Percentiles rank a stretch among this genome's conserved stretches.
Conservation (phyloP, 352 stramenopile species). For the Phytophthora pinifolia region DNA sequence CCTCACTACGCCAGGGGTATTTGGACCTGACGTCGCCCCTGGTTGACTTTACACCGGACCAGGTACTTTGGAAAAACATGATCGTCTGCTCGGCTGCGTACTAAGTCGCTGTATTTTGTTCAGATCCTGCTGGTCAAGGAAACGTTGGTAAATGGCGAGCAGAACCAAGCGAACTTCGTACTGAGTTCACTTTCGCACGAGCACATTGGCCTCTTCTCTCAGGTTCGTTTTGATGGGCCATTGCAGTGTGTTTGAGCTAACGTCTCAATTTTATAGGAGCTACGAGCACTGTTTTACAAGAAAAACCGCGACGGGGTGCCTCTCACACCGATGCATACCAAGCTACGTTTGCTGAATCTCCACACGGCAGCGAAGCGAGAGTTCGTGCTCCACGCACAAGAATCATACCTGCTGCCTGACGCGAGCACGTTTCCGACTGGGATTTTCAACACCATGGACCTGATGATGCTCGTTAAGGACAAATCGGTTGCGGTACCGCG, state of each 20-base stretch:
- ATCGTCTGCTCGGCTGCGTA: not conserved
- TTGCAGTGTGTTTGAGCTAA: not conserved
- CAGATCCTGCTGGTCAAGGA: conserved; percentile 82
- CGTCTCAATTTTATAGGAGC: conserved; percentile 39
- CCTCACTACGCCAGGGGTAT: conserved; percentile 80
- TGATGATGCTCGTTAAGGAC: conserved; percentile 83
- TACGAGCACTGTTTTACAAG: conserved; percentile 77
- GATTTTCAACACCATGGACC: conserved; percentile 81
- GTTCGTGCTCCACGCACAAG: conserved; percentile 62
- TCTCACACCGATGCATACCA: conserved; percentile 67
- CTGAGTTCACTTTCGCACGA: conserved; percentile 74
- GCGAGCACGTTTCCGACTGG: conserved; percentile 49
- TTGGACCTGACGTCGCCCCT: conserved; percentile 77
- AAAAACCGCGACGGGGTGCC: conserved; percentile 40
- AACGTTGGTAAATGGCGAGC: conserved; percentile 66
- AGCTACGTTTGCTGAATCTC: conserved; percentile 68
- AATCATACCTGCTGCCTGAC: conserved; percentile 65
- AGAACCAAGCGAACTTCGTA: conserved; percentile 88
- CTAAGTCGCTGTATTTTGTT: conserved; percentile 2
- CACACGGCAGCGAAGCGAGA: conserved; percentile 72
- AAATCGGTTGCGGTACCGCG: conserved; percentile 56
- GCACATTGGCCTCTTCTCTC: conserved; percentile 74
- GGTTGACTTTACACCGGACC: conserved; percentile 83
- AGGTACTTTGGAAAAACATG: conserved; percentile 36
- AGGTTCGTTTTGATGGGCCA: conserved; percentile 27